Evolutionary conservation across 2,329 filamentous ascomycete species (phyloP), one percentile per base, ranked within the genome.

Genomic region (Whalleya microplaca): DNA sequence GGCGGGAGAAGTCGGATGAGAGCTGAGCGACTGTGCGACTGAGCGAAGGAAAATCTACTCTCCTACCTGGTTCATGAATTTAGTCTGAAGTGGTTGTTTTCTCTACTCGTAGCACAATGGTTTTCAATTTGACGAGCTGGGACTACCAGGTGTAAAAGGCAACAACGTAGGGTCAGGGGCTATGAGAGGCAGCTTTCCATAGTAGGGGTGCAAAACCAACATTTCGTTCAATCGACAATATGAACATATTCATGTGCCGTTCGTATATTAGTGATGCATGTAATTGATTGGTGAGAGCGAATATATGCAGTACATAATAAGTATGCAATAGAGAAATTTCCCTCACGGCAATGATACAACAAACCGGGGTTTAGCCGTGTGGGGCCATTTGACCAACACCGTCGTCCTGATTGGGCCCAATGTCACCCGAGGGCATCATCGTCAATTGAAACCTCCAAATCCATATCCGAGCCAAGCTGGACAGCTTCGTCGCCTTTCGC

Each of bases 1-100:
- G 69, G 83, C 74, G 69, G 58, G 66, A 72, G 51, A 68, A 71
- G 42, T 56, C 48, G 12, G 86, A 88, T 77, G 86, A 16, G 65
- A 45, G 62, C n/a, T n/a, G n/a, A n/a, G n/a, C n/a, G n/a, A n/a
- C n/a, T n/a, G n/a, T n/a, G n/a, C 40, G 21, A 59, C 46, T 8
- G 65, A 64, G 61, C 58, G 45, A 57, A 42, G 52, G 32, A 49
- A 27, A 27, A 55, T n/a, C 19, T 19, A 12, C 18, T 51, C 27
- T 10, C 47, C 55, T 21, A 14, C 45, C 42, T 21, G 40, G 32
- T 32, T 32, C 18, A 44, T 51, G 19, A 46, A 49, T 23, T 50
- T 27, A 27, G 53, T 45, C 43, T 23, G 27, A 21, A 21, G 20
- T 20, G 20, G 20, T 45, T 45, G 19, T 21, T 45, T 21, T 43